phyloP scores from a whole-genome alignment of 2,329 filamentous ascomycete genomes.

The Endothia cerciana region DNA sequence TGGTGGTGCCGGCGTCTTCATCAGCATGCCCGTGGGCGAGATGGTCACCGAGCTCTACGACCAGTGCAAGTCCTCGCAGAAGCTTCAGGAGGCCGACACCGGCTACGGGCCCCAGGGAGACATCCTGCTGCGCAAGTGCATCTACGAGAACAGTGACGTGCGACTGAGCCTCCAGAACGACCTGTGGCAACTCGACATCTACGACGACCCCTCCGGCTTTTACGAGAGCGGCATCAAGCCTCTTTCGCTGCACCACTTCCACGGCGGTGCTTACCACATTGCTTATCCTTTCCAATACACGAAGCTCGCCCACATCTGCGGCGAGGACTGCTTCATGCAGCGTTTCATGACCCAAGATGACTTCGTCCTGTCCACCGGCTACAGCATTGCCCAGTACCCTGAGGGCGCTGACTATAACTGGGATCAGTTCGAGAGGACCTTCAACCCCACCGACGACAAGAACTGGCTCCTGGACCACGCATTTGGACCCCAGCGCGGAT shows the following conservation, averaged over 20 bases:
- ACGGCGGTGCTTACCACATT: conserved; percentile 60
- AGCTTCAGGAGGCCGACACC: conserved; percentile 58
- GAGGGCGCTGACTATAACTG: conserved; percentile 48
- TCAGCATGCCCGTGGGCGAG: conserved; percentile 53
- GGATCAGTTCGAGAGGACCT: conserved; percentile 39
- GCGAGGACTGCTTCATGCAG: conserved; percentile 62
- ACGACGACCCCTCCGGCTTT: conserved; percentile 64
- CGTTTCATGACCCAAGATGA: conserved; percentile 59
- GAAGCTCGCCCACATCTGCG: conserved; percentile 62
- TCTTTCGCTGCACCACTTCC: conserved; percentile 67
- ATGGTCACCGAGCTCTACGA: conserved; percentile 37
- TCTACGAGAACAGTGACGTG: conserved; percentile 64
- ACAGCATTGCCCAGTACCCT: conserved; percentile 62
- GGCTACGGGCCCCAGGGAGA: conserved; percentile 66
- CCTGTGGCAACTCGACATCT: conserved; percentile 65
- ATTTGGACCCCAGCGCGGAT: conserved; percentile 37
- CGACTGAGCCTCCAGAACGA: conserved; percentile 60
- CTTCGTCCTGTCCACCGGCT: conserved; percentile 62
- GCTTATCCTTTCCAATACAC: conserved; percentile 59
- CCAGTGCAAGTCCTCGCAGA: conserved; percentile 48
- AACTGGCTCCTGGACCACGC: conserved; percentile 40
- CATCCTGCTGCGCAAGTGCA: conserved; percentile 64
- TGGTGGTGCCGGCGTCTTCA: conserved; percentile 65
- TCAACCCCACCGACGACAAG: conserved; percentile 36
- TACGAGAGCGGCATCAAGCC: conserved; percentile 66